These are phyloP conservation scores for Nakazawaea populi DNA, from an alignment of 805 yeast genomes.

Conservation along the genomic window DNA sequence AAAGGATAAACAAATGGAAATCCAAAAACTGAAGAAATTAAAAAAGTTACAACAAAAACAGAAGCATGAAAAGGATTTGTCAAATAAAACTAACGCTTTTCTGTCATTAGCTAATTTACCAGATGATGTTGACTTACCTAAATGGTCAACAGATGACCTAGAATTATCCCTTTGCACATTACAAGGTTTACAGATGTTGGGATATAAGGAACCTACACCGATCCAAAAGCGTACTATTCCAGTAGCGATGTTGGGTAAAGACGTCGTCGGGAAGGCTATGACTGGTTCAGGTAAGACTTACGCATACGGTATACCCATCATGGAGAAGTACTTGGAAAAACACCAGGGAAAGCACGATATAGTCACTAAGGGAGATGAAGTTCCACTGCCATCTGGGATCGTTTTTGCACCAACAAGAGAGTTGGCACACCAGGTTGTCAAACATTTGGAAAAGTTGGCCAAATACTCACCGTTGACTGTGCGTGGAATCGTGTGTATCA, in stretches of 20 bases:
- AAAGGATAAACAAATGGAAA: constrained; percentile 6
- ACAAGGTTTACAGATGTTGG: constrained; percentile 53
- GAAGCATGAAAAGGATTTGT: constrained; percentile 20
- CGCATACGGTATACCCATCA: constrained; percentile 90
- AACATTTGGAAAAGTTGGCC: constrained; percentile 60
- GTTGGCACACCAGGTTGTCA: constrained; percentile 86
- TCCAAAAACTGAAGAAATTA: constrained; percentile 10
- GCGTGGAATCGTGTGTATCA: constrained; percentile 64
- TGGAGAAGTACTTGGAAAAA: constrained; percentile 52
- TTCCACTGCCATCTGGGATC: constrained; percentile 58
- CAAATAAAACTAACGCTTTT: not conserved
- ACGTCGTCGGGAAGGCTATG: constrained; percentile 91
- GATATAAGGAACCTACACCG: constrained; percentile 70
- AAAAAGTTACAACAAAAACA: constrained; percentile 17
- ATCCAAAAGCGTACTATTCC: constrained; percentile 81
- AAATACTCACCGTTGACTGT: constrained; percentile 45
- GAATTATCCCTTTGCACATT: constrained; percentile 50
- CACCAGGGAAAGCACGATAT: constrained; percentile 1
- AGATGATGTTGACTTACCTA: constrained; percentile 44
- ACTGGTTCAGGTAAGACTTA: constrained; percentile 98
- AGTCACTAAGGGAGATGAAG: constrained; percentile 16
- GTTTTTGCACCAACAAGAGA: constrained; percentile 96
- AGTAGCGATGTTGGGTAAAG: constrained; percentile 61
- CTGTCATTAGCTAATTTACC: constrained; percentile 9
- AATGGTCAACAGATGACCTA: constrained; percentile 47